Evolutionary conservation across 78 protist species (phyloP).

Genomic region (Pigoraptor vietnamica): DNA sequence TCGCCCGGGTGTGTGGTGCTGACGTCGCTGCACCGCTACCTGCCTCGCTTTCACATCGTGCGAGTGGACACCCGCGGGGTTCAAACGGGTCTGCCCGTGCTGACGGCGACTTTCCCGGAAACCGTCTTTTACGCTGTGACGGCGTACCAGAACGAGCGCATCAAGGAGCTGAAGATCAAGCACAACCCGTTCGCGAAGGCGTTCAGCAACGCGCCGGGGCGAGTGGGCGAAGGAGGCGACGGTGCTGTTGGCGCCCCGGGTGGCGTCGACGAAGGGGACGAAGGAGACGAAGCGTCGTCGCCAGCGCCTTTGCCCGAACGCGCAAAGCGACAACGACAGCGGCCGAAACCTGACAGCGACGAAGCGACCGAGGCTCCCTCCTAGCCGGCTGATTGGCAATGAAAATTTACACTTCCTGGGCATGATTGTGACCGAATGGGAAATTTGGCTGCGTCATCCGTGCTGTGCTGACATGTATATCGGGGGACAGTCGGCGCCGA

Average conservation of each 20-base stretch:
- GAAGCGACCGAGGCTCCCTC: no score
- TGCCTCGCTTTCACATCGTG: neutral
- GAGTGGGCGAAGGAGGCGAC: neutral
- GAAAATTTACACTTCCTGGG: no score
- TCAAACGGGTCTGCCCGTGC: neutral
- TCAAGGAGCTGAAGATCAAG: neutral
- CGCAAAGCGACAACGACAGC: no score
- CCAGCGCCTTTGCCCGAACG: no score
- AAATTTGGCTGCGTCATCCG: no score
- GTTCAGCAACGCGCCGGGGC: neutral
- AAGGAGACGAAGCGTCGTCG: no score
- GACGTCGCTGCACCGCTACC: neutral
- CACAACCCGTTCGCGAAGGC: neutral
- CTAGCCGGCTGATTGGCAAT: no score
- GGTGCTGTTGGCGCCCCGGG: neutral
- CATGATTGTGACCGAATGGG: no score
- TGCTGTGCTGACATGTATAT: no score
- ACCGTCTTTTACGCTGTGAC: neutral
- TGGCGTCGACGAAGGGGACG: no score
- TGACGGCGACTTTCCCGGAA: neutral
- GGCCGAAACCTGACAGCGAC: no score
- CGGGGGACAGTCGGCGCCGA: no score
- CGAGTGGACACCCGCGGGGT: neutral
- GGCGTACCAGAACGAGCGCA: slow-evolving; percentile 5
- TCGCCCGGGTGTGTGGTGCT: neutral